A percentile compares a stretch with the other conserved stretches of the same genome.
These are phyloP conservation scores for Fusarium metavorans DNA, from an alignment of 2,329 filamentous ascomycete species.

Conservation along the genomic window DNA sequence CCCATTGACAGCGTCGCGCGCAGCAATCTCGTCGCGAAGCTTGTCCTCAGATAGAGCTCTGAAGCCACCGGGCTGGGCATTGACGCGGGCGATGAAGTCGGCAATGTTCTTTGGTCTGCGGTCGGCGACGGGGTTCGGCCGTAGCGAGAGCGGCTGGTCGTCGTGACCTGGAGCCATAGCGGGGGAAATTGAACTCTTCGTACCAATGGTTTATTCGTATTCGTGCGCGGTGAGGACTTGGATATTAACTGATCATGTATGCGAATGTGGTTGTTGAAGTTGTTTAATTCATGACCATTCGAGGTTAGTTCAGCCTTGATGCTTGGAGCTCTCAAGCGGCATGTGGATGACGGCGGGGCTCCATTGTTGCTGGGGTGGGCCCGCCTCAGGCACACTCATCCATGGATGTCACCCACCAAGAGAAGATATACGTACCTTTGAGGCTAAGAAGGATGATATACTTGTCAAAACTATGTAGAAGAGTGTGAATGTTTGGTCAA, in stretches of 20 bases:
- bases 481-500: not conserved
- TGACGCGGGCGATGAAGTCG: slow-evolving; percentile 83
- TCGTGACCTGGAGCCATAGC: slow-evolving; percentile 50
- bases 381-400: not conserved
- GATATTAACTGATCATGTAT: not conserved
- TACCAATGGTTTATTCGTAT: not conserved
- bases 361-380: not conserved
- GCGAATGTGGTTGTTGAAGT: not conserved
- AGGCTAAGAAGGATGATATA: not conserved
- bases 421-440: not conserved
- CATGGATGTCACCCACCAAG: not conserved
- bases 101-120: slow-evolving; percentile 72
- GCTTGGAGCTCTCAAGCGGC: not conserved
- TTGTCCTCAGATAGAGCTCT: slow-evolving; percentile 81
- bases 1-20: slow-evolving; percentile 54
- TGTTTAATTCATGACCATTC: not conserved
- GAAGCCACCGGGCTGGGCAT: slow-evolving; percentile 83
- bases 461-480: not conserved
- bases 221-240: not conserved
- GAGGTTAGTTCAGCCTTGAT: not conserved
- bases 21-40: slow-evolving; percentile 75
- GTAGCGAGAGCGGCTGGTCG: slow-evolving; percentile 52
- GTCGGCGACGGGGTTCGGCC: slow-evolving; percentile 63
- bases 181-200: not conserved
- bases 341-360: not conserved